These are phyloP conservation scores for Scolecobasidium constrictum DNA, from an alignment of 2,329 filamentous ascomycete species.

Conservation along the genomic window DNA sequence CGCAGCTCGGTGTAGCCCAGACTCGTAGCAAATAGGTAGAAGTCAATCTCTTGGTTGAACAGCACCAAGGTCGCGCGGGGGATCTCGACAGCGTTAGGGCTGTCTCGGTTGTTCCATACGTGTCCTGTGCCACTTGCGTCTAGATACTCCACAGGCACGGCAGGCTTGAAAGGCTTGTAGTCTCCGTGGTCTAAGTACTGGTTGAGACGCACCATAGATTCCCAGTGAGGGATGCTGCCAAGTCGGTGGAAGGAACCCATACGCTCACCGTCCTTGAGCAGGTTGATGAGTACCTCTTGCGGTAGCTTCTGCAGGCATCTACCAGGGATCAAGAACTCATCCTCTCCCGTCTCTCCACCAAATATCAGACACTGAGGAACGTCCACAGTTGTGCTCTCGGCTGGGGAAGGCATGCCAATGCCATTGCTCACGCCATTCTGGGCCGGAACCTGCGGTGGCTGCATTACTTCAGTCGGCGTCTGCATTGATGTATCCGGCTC, in stretches of 20 bases:
- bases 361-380: conserved; percentile 7
- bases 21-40: conserved; percentile 8
- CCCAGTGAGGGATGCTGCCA: conserved; percentile 6
- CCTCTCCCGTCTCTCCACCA: conserved; percentile 1
- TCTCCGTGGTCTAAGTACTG: conserved; percentile 9
- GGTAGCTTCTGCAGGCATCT: conserved; percentile 6
- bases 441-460: no score
- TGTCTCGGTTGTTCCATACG: conserved; percentile 6
- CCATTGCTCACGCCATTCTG: background rate
- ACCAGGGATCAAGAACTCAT: conserved; percentile 5
- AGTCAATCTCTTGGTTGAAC: conserved; percentile 7
- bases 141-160: conserved; percentile 4
- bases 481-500: background rate
- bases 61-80: conserved; percentile 5
- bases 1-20: conserved; percentile 8
- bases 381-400: conserved; percentile 1
- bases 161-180: conserved; percentile 8
- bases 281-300: conserved; percentile 8
- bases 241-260: conserved; percentile 2
- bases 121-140: conserved; percentile 7
- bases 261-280: conserved; percentile 7
- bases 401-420: background rate
- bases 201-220: conserved; percentile 9
- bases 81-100: conserved; percentile 8
- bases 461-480: background rate